Evolutionary conservation across 225 moss, liverwort and hornwort species (phyloP).

Genomic region (Straminergon stramineum): DNA sequence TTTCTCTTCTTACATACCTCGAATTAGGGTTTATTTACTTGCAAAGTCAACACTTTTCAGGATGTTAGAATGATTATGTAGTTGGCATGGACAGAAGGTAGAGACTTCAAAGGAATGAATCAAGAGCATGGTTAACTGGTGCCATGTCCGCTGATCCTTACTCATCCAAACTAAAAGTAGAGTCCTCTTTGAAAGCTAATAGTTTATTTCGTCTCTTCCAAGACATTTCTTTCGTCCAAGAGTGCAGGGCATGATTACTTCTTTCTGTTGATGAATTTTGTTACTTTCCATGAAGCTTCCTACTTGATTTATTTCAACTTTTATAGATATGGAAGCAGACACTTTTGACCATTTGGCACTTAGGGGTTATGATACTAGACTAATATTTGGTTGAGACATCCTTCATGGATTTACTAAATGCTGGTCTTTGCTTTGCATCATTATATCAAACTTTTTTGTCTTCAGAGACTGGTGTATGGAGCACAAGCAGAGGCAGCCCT

Average conservation of each 20-base stretch:
- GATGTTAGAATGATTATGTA: not conserved
- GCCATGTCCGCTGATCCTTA: not conserved
- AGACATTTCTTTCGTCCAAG: not conserved
- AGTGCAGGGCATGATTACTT: not conserved
- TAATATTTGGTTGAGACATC: not conserved
- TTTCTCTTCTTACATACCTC: not conserved
- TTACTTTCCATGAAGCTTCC: not conserved
- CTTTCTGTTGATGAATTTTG: not conserved
- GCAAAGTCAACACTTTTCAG: not conserved
- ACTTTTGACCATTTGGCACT: not conserved
- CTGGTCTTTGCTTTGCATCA: not conserved
- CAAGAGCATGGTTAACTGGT: not conserved
- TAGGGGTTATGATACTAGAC: not conserved
- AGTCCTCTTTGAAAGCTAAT: not conserved
- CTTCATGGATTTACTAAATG: not conserved
- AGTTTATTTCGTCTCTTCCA: not conserved
- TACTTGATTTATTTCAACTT: not conserved
- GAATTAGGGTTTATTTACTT: not conserved
- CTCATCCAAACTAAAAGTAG: not conserved
- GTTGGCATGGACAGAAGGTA: not conserved
- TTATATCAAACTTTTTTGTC: not conserved
- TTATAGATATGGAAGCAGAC: not conserved
- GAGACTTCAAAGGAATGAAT: not conserved
- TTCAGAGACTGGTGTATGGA: slow-evolving; percentile 86
- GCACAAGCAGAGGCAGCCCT: slow-evolving; percentile 95